Evolutionary conservation across 139 green algal species (phyloP), one percentile per base, ranked within the genome.

Genomic region (Desmodesmus armatus): DNA sequence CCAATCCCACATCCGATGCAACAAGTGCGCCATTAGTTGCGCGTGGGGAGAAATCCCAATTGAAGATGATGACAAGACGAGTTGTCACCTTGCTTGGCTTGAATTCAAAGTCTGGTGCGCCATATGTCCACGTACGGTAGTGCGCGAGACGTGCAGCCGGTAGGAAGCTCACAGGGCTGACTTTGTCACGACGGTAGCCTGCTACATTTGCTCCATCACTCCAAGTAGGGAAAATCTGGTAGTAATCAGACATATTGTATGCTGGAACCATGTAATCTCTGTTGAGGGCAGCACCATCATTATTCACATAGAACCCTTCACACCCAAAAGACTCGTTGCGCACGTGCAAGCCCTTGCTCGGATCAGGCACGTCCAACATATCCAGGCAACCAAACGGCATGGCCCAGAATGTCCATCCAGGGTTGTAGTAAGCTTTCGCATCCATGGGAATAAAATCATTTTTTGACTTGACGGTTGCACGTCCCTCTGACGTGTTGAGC

Each of bases 311-410:
- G 35, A 74, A 74, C 0, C 66, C 66, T n/a, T 74, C 66, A 49
- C 66, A 74, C 0, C 66, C 66, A 44, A 31, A 21, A 29, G 33
- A 49, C 11, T 15, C 11, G 2, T 33, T 74, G 25, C 66, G 25
- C 4, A 35, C 47, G 15, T 49, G 33, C 66, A n/a, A n/a, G 19
- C 66, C 66, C 47, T 41, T 74, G 15, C 66, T 35, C 19, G 37
- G 31, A 47, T 43, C 66, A 47, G 33, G 6, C 23, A 35, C 66
- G 29, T 74, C 66, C 33, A 74, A n/a, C 3, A 40, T 74, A 7
- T 74, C 66, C 66, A 74, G 47, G 66, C 66, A 74, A 19, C 66
- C 66, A 74, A 74, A 74, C 7, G 66, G 66, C 66, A 74, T 74
- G 3, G 66, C 66, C 66, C 66, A 74, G 37, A 74, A 74, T 15